Evolutionary conservation across 2,329 filamentous ascomycete genomes (phyloP).

Genomic region (Ceratocystis harringtonii): DNA sequence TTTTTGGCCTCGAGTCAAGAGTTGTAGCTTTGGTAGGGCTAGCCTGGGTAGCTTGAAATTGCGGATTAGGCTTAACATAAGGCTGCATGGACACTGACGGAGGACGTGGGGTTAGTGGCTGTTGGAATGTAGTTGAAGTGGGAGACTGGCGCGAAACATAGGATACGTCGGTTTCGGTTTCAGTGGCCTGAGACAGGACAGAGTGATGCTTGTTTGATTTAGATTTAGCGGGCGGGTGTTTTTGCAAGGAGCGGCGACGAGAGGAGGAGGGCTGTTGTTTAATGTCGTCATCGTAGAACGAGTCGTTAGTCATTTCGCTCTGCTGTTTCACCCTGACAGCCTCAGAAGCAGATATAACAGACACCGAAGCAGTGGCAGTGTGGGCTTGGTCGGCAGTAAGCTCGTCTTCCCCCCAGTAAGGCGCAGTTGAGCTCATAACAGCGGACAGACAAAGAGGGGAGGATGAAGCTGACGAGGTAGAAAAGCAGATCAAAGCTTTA

Average conservation of each 20-base stretch:
- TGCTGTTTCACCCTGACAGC: conserved; percentile 10
- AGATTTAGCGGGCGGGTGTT: neutral
- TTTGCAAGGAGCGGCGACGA: neutral
- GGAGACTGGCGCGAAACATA: conserved; percentile 11
- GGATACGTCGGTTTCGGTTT: conserved; percentile 7
- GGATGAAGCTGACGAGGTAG: neutral
- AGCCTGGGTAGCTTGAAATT: neutral
- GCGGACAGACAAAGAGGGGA: neutral
- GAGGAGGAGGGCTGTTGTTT: conserved; percentile 6
- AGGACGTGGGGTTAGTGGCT: conserved; percentile 15
- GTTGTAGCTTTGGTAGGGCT: neutral
- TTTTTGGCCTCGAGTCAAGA: conserved; percentile 6
- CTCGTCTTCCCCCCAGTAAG: conserved; percentile 11
- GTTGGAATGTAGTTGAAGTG: conserved; percentile 15
- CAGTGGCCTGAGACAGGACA: conserved; percentile 3
- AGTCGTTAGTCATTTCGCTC: conserved; percentile 16
- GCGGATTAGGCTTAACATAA: neutral
- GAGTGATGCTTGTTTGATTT: neutral
- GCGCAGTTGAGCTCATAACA: conserved; percentile 14
- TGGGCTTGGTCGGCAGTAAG: neutral
- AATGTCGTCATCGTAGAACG: conserved; percentile 8
- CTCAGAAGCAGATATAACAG: conserved; percentile 6
- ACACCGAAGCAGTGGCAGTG: neutral
- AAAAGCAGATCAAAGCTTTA: neutral
- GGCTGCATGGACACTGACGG: conserved; percentile 9